Base-by-base conservation (phyloP, 2,329 filamentous ascomycete species). In the Diaporthe destruens region DNA sequence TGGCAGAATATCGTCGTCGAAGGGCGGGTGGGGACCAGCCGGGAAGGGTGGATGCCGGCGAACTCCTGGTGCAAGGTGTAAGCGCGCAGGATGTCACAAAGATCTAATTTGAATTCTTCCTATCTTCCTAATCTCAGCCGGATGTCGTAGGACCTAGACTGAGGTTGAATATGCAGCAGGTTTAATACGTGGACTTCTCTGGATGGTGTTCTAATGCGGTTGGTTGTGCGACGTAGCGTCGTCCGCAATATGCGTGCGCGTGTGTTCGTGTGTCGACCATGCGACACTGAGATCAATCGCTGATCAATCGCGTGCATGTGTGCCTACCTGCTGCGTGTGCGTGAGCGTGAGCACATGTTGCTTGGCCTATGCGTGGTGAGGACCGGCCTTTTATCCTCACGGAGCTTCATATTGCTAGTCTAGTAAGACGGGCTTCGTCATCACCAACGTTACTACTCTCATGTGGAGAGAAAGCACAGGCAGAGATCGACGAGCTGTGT, bases 281-380 rank as follows among this genome's bases (percentile, higher is more conserved):
- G 42, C 42, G 16, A 42, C 44, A 25, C 11, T 49, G 42, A 23
- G 59, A 16, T 11, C 29, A 11, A 18, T 47, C 12, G 20, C 6
- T 51, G 44, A 20, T n/a, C 44, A 23, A 51, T 20, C 23, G n/a
- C 11, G 6, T 65, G 29, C 59, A 65, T 36, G 20, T 36, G 57
- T 63, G 59, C 42, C 44, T 63, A 34, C 42, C 49, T 49, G 59
- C 25, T 69, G 54, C 67, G 44, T 47, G 6, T 69, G 54, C 67
- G 32, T 39, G n/a, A 61, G 67, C 29, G n/a, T 29, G 23, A 32
- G 53, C 67, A 61, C 55, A 61, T 70, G 44, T 32, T 56, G 32
- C 42, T 44, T 44, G 55, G 34, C 54, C 44, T 14, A 39, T 44
- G 36, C 36, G 34, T 29, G 42, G 29, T 9, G 47, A 42, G 7